Conservation (phyloP, 768 basidiomycete genomes). For the Russula earlei region DNA sequence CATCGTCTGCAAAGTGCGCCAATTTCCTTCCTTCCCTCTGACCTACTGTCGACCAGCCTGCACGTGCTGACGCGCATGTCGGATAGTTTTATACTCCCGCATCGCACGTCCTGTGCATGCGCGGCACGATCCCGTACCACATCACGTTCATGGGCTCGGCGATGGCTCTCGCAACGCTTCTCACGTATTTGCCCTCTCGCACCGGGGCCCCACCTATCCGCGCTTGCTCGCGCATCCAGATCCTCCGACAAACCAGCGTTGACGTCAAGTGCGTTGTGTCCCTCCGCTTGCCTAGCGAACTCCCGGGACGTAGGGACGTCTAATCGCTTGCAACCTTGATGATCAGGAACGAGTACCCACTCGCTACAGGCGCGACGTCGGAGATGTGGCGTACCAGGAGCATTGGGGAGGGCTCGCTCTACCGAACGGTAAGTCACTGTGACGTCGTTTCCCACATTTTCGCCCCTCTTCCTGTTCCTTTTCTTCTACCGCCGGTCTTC, state of each 20-base stretch:
- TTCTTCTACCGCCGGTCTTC: not conserved
- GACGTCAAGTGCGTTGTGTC: conserved; percentile 44
- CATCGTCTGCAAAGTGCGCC: conserved; percentile 4
- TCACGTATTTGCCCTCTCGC: conserved; percentile 46
- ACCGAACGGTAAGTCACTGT: not conserved
- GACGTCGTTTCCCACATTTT: not conserved
- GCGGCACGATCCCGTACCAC: conserved; percentile 58
- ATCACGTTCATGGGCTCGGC: conserved; percentile 48
- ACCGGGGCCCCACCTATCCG: conserved; percentile 25
- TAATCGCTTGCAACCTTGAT: not conserved
- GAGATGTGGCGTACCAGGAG: conserved; percentile 10
- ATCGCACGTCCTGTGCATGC: conserved; percentile 48
- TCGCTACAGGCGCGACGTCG: conserved; percentile 1
- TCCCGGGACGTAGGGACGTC: no score
- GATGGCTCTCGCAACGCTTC: conserved; percentile 47
- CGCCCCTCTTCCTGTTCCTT: not conserved
- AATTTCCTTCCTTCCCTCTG: not conserved
- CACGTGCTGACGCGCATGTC: no score
- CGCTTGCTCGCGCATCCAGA: conserved; percentile 42
- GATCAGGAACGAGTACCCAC: conserved; percentile 2
- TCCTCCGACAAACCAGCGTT: conserved; percentile 59
- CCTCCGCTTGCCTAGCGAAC: not conserved
- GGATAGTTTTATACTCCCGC: conserved; percentile 44
- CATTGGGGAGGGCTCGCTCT: conserved; percentile 13
- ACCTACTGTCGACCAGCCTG: no score